Evolutionary conservation across 2,329 filamentous ascomycete genomes (phyloP), one percentile per base, ranked within the genome.

Genomic region (Alternaria sp.): DNA sequence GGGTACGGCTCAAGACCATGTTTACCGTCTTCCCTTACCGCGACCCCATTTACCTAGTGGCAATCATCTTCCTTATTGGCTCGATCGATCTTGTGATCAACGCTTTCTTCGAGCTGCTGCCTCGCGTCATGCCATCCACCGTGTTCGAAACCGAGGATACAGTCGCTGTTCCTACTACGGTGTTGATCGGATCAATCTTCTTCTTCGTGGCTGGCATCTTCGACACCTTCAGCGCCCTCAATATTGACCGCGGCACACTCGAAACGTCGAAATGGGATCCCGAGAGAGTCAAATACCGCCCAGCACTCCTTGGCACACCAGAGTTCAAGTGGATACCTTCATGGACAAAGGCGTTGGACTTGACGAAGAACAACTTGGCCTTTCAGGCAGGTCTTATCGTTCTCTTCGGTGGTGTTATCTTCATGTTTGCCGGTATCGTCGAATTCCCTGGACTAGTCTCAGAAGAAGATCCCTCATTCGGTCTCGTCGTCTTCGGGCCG

Each of bases 301-400:
- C 73, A 8, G 72, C 73, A 3, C 52, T 75, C 0, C 46, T 75
- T 2, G 72, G 72, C 1, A 64, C 63, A 4, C 54, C 62, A 0
- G 70, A 74, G 32, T 75, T 71, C 59, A 62, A 63, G 18, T 75
- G 73, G 72, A 61, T 73, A 20, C 72, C 71, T 0, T 55, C 60
- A 0, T 38, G 57, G 44, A 12, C 22, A 7, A 73, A 73, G 44
- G 50, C 72, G 4, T 58, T 55, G 28, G 66, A 72, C 5, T 55
- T 75, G 5, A 59, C 62, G 0, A 54, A 54, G 6, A 69, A 60
- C 9, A 72, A 67, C 30, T 48, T 70, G 10, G 68, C 72, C 0
- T 75, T 75, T 14, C 73, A 74, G 55, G 72, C 73, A 6, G 71
- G 74, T 3, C 64, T 77, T 3, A 66, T 74, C 3, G 69, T 73